Evolutionary conservation across 805 yeast genomes (phyloP).

Genomic region (Saccharomycopsis vini): DNA sequence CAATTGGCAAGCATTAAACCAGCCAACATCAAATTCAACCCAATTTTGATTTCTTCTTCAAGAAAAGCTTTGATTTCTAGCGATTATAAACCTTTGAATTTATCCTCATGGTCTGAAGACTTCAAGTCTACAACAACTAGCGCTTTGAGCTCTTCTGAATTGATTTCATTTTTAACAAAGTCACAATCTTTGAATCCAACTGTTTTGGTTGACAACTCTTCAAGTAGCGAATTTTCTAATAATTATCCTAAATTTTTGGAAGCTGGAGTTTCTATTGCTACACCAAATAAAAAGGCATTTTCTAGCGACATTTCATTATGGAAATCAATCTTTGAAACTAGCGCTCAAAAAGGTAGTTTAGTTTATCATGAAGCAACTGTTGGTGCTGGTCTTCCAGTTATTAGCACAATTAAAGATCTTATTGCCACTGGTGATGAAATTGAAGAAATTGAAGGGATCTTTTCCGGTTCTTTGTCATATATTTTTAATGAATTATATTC

Average conservation of each 20-base stretch:
- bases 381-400: conserved; percentile 96
- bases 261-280: conserved; percentile 84
- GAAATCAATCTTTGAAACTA: conserved; percentile 58
- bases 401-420: conserved; percentile 81
- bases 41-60: conserved; percentile 73
- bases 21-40: conserved; percentile 55
- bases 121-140: conserved; percentile 36
- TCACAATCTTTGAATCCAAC: conserved; percentile 42
- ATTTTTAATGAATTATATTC: conserved; percentile 91
- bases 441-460: conserved; percentile 87
- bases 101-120: conserved; percentile 47
- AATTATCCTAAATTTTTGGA: conserved; percentile 66
- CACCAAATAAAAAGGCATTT: conserved; percentile 97
- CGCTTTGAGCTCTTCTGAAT: conserved; percentile 46
- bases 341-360: conserved; percentile 54
- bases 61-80: conserved; percentile 56
- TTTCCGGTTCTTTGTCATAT: conserved; percentile 92
- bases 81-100: conserved; percentile 64
- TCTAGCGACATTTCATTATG: conserved; percentile 68
- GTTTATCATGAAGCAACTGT: conserved; percentile 98
- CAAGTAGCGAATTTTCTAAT: conserved; percentile 68
- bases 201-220: conserved; percentile 89
- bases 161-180: conserved; percentile 52
- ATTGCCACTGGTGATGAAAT: conserved; percentile 89
- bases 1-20: conserved; percentile 62